Percentiles rank a stretch among this genome's conserved stretches.
Conservation (phyloP, 352 stramenopile species). For the Phytopythium vexans region DNA sequence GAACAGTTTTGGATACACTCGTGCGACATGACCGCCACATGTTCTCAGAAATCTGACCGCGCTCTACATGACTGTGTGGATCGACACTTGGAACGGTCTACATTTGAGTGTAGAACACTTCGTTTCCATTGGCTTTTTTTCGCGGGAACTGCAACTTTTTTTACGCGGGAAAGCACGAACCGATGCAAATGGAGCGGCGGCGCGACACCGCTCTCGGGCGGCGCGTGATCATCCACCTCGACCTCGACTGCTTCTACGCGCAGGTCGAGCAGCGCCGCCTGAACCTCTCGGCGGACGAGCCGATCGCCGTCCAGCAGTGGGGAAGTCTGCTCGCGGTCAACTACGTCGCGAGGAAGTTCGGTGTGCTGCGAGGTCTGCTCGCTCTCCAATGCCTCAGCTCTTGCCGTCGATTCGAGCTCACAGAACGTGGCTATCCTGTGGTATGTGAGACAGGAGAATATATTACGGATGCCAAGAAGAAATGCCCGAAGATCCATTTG, state of each 20-base stretch:
- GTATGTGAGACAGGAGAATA: conserved; percentile 44
- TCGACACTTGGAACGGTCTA: too few relatives aligned
- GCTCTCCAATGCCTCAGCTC: background rate
- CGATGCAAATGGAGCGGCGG: background rate
- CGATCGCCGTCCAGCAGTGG: conserved; percentile 84
- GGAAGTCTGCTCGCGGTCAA: conserved; percentile 81
- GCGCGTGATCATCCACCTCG: conserved; percentile 80
- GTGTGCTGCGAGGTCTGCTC: conserved; percentile 45
- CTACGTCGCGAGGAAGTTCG: conserved; percentile 73
- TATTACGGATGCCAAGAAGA: conserved; percentile 51
- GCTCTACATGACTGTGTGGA: too few relatives aligned
- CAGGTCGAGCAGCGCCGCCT: conserved; percentile 80
- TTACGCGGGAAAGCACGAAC: too few relatives aligned
- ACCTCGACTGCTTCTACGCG: conserved; percentile 89
- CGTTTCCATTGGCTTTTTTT: too few relatives aligned
- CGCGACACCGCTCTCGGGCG: too few relatives aligned
- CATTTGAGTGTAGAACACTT: background rate
- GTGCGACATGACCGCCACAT: too few relatives aligned
- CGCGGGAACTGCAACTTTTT: background rate
- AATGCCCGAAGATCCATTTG: conserved; percentile 77
- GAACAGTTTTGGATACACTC: too few relatives aligned
- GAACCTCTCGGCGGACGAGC: conserved; percentile 53
- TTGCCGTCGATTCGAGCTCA: too few relatives aligned
- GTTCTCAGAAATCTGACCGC: too few relatives aligned
- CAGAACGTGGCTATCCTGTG: background rate